Evolutionary conservation across 768 basidiomycete species (phyloP), one percentile per base, ranked within the genome.

Genomic region (Russula lepida): DNA sequence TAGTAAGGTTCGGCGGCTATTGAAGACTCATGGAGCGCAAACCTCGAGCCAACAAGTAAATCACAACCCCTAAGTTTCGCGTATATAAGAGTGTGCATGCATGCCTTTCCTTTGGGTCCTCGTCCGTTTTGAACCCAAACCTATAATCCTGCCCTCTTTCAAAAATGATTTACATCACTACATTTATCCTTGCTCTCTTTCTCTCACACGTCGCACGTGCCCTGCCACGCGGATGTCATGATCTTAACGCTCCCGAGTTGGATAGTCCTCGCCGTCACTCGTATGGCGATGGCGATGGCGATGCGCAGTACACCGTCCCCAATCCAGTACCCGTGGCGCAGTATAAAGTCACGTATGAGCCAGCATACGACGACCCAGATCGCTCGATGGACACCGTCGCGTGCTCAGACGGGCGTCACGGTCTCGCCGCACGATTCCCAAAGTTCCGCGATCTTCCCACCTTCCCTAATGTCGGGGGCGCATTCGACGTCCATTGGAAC

Each of bases 381-480:
- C 66, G 66, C 28, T 78, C 79, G 8, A 73, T 85, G 21, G 58
- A 69, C 65, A 71, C 65, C 2, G 76, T 81, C 46, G 73, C 77
- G 49, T 84, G 83, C 72, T 81, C 80, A 1, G 72, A 80, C 64
- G 84, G 84, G 12, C 60, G 69, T 23, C 72, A 83, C 58, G 84
- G 84, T 17, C 73, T 86, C 30, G 41, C 77, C 19, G 75, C 76
- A 4, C 71, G 68, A 41, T 85, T 74, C 71, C 75, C 71, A 5
- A 83, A 76, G 44, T 80, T 85, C 56, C 75, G 73, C 17, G 71
- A 73, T 33, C 69, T 87, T 35, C 84, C 84, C 5, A 72, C 71
- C 50, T 88, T 84, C 75, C 84, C 85, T 0, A 68, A 74, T 69
- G 82, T 87, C 66, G 84, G 83, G 30, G 84, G 80, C 1, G 80